Evolutionary conservation across 2,329 filamentous ascomycete species (phyloP), one percentile per base, ranked within the genome.

Genomic region (Penicillium hordei): DNA sequence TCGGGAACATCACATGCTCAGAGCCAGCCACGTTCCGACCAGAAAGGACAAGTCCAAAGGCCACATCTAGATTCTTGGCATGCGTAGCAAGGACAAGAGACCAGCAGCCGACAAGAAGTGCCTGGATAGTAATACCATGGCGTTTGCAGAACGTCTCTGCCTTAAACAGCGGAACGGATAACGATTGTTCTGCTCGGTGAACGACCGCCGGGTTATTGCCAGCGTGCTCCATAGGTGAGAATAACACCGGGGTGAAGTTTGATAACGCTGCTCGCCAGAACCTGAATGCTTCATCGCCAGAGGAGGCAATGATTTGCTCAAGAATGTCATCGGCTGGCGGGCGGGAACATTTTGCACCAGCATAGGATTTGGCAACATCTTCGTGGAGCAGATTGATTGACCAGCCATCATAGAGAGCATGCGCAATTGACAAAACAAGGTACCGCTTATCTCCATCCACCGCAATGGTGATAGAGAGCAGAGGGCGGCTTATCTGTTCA

Each of bases 401-500:
- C 84, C 88, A 92, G 0, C 93, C 93, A 69, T 97, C 93, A 64
- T 97, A 97, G 21, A 96, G 80, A 1, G 92, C 91, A 73, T 97
- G 93, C 0, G 92, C 83, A 39, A 96, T 86, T 0, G 91, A 93
- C 1, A 97, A 71, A 5, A 84, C 57, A n/a, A 86, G 66, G 56
- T 81, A 82, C 3, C 53, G 69, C 17, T 74, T 69, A 6, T 60
- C 50, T 0, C 67, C 55, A 21, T 74, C 68, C 17, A 70, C 60
- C 21, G 79, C 63, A 4, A 80, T 50, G 3, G 72, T 74, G 15
- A 84, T 54, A 17, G 72, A 15, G 58, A 64, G 3, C 60, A 74
- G 1, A 72, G 69, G 6, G 59, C 66, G 3, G 73, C 74, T 34
- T 10, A 43, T 21, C 4, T 58, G 36, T 9, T 62, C 52, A 12